Evolutionary conservation across 2,329 filamentous ascomycete genomes (phyloP).

Genomic region (Monosporascus sp.): DNA sequence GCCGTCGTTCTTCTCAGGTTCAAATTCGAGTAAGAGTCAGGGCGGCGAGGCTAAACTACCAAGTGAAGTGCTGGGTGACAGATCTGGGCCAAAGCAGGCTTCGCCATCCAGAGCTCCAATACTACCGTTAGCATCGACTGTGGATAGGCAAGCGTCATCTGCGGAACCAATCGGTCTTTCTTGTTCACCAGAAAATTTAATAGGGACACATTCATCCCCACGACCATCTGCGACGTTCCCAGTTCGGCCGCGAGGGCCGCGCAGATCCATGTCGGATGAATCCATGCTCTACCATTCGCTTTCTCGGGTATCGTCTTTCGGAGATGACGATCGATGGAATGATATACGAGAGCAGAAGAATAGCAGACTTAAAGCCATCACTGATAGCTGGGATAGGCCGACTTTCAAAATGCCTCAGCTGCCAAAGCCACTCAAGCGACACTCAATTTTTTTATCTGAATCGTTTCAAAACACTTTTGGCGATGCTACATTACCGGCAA

Average conservation of each 20-base stretch:
- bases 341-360: conserved; percentile 82
- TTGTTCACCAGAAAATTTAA: background rate
- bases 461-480: conserved; percentile 13
- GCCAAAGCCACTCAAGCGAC: conserved; percentile 37
- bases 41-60: conserved; percentile 16
- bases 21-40: conserved; percentile 21
- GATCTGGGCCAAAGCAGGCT: conserved; percentile 12
- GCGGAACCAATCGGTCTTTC: background rate
- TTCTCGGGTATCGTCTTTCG: conserved; percentile 75
- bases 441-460: conserved; percentile 18
- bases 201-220: conserved; percentile 4
- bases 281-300: conserved; percentile 71
- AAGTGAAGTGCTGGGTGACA: conserved; percentile 13
- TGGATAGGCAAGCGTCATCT: background rate
- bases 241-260: conserved; percentile 35
- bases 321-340: conserved; percentile 76
- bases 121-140: background rate
- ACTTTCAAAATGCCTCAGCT: conserved; percentile 67
- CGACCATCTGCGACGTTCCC: conserved; percentile 17
- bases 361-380: conserved; percentile 82
- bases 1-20: conserved; percentile 37
- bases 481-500: conserved; percentile 10
- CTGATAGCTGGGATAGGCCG: conserved; percentile 76
- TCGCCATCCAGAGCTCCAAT: conserved; percentile 3
- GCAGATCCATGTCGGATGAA: conserved; percentile 68